Evolutionary conservation across 2,329 filamentous ascomycete genomes (phyloP).

Genomic region (Aspergillus sp.): DNA sequence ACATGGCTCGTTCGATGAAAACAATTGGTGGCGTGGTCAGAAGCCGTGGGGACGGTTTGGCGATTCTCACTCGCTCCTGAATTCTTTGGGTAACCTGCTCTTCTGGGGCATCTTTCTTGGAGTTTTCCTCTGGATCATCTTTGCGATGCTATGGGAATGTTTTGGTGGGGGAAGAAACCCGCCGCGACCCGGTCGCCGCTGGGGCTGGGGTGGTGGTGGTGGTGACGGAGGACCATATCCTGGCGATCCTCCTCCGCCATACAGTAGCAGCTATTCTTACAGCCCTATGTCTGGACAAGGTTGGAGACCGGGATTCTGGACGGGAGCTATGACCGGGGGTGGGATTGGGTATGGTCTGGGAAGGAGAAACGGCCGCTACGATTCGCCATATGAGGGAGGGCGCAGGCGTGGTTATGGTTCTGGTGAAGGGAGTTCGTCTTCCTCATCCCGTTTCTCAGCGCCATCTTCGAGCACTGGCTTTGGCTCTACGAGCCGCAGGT

Average conservation of each 20-base stretch:
- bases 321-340: constrained; percentile 43
- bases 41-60: neutral
- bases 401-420: constrained; percentile 22
- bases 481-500: constrained; percentile 46
- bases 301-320: constrained; percentile 51
- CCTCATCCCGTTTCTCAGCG: constrained; percentile 34
- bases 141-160: constrained; percentile 24
- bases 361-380: constrained; percentile 23
- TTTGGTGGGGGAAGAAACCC: constrained; percentile 24
- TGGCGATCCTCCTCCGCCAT: constrained; percentile 7
- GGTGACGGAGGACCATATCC: constrained; percentile 27
- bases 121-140: constrained; percentile 30
- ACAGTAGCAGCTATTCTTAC: constrained; percentile 2
- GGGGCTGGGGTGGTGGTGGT: constrained; percentile 31
- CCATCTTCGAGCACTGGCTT: constrained; percentile 44
- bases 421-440: constrained; percentile 36
- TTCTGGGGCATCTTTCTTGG: constrained; percentile 36
- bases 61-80: constrained; percentile 1
- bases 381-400: constrained; percentile 18
- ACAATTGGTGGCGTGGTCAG: neutral
- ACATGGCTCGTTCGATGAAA: neutral
- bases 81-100: constrained; percentile 26
- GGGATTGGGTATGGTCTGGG: constrained; percentile 45
- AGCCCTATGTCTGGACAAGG: constrained; percentile 21
- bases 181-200: constrained; percentile 35